Evolutionary conservation across 2,329 filamentous ascomycete genomes (phyloP), one percentile per base, ranked within the genome.

Genomic region (Ophiobolus disseminans): DNA sequence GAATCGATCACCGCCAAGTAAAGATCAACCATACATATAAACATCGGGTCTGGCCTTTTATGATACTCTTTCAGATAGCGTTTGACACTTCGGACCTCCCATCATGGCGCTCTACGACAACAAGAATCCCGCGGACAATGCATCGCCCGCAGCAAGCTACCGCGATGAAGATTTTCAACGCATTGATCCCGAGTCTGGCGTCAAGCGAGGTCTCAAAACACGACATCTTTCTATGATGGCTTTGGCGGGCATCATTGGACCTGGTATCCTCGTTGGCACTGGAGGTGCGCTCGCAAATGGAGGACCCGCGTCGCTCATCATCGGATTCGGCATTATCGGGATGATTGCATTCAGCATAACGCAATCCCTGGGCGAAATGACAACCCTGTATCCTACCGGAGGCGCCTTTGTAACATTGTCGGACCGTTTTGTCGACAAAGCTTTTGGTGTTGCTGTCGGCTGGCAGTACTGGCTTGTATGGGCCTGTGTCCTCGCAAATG

Each of bases 321-420:
- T 91, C 63, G 88, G 88, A 1, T 92, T 91, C 56, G 88, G 86
- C 9, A 80, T 90, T 53, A 83, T 91, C 49, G 89, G 86, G 10
- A 80, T 90, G 53, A 82, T 90, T 51, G 87, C 87, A 2, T 82
- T 65, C 50, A 80, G 78, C 57, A 82, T 87, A 56, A 90, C 89
- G 83, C 88, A 90, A 76, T 87, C 84, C 4, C 75, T 91, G 5
- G 88, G 88, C 16, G 88, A 91, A 68, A 76, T 91, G 60, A 88
- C 88, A 3, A 90, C 88, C 5, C 73, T 90, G 1, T 90, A 87
- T 57, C 88, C 88, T 0, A 86, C 83, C 0, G 85, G 85, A 4
- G 88, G 88, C 2, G 85, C 86, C 0, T 90, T 91, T 61, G 85
- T 85, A n/a, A 84, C 82, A 8, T 80, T 90, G 26, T 85, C 85